Percentiles rank a stretch among this genome's conserved stretches.
These are phyloP conservation scores for Fusarium veterinarium DNA, from an alignment of 2,329 filamentous ascomycete species.

Conservation along the genomic window DNA sequence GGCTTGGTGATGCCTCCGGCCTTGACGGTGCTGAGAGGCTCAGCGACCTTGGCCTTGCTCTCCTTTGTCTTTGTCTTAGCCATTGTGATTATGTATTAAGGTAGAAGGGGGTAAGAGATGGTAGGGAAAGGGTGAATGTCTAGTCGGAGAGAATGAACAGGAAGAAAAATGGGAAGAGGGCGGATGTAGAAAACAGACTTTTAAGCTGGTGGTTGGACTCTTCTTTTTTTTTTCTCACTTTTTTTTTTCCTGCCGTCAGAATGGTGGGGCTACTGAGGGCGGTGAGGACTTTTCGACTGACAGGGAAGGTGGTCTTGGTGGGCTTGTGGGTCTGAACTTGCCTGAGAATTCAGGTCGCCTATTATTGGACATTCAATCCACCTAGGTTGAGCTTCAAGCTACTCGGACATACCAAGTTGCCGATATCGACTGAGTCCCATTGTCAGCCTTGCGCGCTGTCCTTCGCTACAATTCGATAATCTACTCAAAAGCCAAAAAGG, in stretches of 20 bases:
- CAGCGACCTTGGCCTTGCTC: slow-evolving; percentile 64
- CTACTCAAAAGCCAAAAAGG: slow-evolving; percentile 22
- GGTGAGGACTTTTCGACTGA: slow-evolving; percentile 47
- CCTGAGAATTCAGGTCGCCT: slow-evolving; percentile 48
- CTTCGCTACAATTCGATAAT: slow-evolving; percentile 19
- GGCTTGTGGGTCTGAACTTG: slow-evolving; percentile 27
- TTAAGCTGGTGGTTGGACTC: slow-evolving; percentile 42
- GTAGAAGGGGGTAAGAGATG: slow-evolving; percentile 8
- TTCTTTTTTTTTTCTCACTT: slow-evolving; percentile 46
- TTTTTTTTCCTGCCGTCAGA: slow-evolving; percentile 44
- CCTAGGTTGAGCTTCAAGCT: slow-evolving; percentile 45
- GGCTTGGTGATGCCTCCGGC: slow-evolving; percentile 75
- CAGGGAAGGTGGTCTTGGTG: slow-evolving; percentile 35
- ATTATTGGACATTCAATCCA: slow-evolving; percentile 42
- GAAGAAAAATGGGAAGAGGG: slow-evolving; percentile 34
- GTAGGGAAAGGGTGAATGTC: slow-evolving; percentile 5
- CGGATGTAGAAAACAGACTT: slow-evolving; percentile 36
- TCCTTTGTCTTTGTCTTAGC: slow-evolving; percentile 73
- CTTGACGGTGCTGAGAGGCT: slow-evolving; percentile 68
- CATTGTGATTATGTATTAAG: slow-evolving; percentile 60
- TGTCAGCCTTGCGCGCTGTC: slow-evolving; percentile 29
- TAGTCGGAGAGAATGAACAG: slow-evolving; percentile 18
- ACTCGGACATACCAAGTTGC: slow-evolving; percentile 38
- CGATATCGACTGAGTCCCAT: slow-evolving; percentile 40
- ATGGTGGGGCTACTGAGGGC: slow-evolving; percentile 50